Percentiles rank a stretch among this genome's conserved stretches.
These are phyloP conservation scores for Syncephalastrum racemosum DNA, from an alignment of 371 early-diverging fungal species.

Conservation along the genomic window DNA sequence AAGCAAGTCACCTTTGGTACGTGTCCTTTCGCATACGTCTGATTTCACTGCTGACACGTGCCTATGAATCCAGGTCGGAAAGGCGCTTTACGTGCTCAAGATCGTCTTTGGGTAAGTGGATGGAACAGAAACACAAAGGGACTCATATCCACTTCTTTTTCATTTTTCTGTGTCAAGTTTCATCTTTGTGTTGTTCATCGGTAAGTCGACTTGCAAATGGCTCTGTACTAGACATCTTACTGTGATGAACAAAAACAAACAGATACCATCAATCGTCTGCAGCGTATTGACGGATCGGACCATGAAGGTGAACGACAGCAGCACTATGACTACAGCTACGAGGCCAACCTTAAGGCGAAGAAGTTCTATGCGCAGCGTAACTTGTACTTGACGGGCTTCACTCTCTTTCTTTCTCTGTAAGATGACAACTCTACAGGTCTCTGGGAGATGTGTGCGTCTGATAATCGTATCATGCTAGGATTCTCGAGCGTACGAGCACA, in stretches of 20 bases:
- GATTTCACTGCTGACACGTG: neutral
- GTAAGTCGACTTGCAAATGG: conserved; percentile 31
- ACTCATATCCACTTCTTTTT: neutral
- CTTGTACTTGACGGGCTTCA: conserved; percentile 86
- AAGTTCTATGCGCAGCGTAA: conserved; percentile 91
- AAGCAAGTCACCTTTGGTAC: conserved; percentile 48
- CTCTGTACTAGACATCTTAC: no score
- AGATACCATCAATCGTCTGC: conserved; percentile 74
- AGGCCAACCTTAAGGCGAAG: conserved; percentile 65
- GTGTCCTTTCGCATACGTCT: neutral
- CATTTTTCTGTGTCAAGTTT: conserved; percentile 36
- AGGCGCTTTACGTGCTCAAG: conserved; percentile 53
- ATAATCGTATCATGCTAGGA: conserved; percentile 23
- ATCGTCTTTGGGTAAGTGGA: conserved; percentile 60
- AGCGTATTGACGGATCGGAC: conserved; percentile 45
- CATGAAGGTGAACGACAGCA: conserved; percentile 35
- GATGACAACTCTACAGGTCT: no score
- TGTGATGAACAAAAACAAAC: conserved; percentile 2
- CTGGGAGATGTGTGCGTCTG: neutral
- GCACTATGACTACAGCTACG: conserved; percentile 47
- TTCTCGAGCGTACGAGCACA: conserved; percentile 75
- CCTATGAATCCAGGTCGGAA: conserved; percentile 32
- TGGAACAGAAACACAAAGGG: neutral
- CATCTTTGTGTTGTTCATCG: conserved; percentile 64
- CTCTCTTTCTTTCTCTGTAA: conserved; percentile 81